A percentile compares a stretch with the other conserved stretches of the same genome.
phyloP scores from a whole-genome alignment of 352 stramenopile species.

The Pythium diclinum region DNA sequence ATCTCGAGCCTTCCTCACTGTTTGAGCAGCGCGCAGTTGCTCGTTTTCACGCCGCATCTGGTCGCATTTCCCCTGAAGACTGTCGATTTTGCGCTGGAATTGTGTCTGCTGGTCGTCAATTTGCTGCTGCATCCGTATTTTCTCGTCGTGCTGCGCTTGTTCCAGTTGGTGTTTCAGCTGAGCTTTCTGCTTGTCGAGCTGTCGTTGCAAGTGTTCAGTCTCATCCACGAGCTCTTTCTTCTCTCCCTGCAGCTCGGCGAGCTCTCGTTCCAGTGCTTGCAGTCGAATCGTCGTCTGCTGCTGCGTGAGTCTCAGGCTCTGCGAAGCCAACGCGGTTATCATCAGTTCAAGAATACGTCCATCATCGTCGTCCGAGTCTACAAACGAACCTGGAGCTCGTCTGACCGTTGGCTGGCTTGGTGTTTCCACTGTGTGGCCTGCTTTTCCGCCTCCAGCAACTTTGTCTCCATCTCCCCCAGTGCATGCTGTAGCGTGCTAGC shows the following conservation, averaged over 20 bases:
- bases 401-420: conserved; percentile 33
- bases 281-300: conserved; percentile 17
- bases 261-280: conserved; percentile 25
- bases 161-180: background rate
- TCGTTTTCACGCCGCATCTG: conserved; percentile 15
- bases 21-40: conserved; percentile 11
- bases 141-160: conserved; percentile 2
- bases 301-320: conserved; percentile 11
- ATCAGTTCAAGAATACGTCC: background rate
- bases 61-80: conserved; percentile 30
- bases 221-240: conserved; percentile 36
- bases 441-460: conserved; percentile 39
- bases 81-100: conserved; percentile 32
- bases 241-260: conserved; percentile 10
- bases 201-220: conserved; percentile 28
- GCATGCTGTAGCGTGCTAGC: conserved; percentile 29
- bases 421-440: conserved; percentile 39
- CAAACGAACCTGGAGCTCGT: conserved; percentile 38
- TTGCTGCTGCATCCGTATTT: conserved; percentile 8
- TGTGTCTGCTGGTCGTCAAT: conserved; percentile 21
- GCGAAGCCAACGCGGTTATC: background rate
- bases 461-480: conserved; percentile 29
- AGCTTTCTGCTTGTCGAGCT: conserved; percentile 15
- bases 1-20: background rate
- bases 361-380: background rate